These are phyloP conservation scores for Penicillium odoratum DNA, from an alignment of 495 filamentous ascomycete genomes.

Conservation along the genomic window DNA sequence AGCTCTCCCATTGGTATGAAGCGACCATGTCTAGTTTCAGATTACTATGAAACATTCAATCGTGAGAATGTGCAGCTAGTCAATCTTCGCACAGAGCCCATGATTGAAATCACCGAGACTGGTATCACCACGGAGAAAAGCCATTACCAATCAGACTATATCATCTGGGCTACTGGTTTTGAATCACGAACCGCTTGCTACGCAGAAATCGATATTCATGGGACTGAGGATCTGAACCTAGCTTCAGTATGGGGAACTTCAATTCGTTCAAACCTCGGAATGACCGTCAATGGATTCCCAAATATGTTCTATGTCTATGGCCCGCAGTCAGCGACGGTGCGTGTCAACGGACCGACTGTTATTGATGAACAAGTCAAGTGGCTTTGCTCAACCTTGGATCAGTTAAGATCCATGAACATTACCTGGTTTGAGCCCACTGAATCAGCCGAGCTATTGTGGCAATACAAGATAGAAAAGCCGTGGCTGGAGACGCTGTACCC, in stretches of 20 bases:
- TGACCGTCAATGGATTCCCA: slow-evolving; percentile 32
- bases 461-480: too few relatives aligned
- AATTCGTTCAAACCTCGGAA: slow-evolving; percentile 45
- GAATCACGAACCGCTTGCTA: slow-evolving; percentile 48
- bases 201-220: slow-evolving; percentile 30
- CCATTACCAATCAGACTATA: slow-evolving; percentile 49
- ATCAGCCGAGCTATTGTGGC: too few relatives aligned
- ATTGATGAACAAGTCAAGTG: too few relatives aligned
- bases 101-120: neutral
- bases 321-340: slow-evolving; percentile 37
- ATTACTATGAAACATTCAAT: neutral
- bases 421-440: too few relatives aligned
- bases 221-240: slow-evolving; percentile 29
- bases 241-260: slow-evolving; percentile 44
- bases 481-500: too few relatives aligned
- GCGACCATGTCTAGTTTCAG: neutral
- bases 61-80: neutral
- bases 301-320: slow-evolving; percentile 49
- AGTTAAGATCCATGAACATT: too few relatives aligned
- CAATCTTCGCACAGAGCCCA: neutral
- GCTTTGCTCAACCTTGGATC: too few relatives aligned
- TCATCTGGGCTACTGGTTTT: slow-evolving; percentile 56
- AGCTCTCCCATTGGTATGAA: slow-evolving; percentile 34
- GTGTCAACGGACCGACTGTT: slow-evolving; percentile 43
- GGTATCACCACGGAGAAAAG: slow-evolving; percentile 9